phyloP scores from a whole-genome alignment of 805 yeast genomes.

The Metschnikowia sp. region DNA sequence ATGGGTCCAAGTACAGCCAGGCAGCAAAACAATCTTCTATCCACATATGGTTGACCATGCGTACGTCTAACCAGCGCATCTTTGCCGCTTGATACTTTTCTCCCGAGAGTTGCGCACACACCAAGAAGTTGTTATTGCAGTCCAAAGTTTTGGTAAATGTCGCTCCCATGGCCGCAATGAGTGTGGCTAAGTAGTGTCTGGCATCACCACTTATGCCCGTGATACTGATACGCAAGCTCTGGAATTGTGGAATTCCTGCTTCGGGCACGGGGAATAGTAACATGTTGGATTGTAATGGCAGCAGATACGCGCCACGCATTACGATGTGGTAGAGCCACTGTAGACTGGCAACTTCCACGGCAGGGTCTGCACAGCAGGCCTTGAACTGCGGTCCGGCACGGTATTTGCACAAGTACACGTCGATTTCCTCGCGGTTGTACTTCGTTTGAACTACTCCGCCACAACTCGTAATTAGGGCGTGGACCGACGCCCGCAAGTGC shows the following conservation, averaged over 20 bases:
- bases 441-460: slow-evolving; percentile 50
- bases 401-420: slow-evolving; percentile 58
- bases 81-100: slow-evolving; percentile 71
- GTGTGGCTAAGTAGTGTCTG: slow-evolving; percentile 61
- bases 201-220: slow-evolving; percentile 88
- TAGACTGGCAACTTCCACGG: slow-evolving; percentile 56
- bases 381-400: slow-evolving; percentile 56
- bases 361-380: slow-evolving; percentile 40
- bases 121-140: slow-evolving; percentile 63
- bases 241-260: slow-evolving; percentile 51
- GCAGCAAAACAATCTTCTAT: slow-evolving; percentile 69
- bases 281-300: slow-evolving; percentile 51
- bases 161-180: slow-evolving; percentile 73
- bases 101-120: slow-evolving; percentile 67
- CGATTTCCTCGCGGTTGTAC: slow-evolving; percentile 20
- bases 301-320: slow-evolving; percentile 49
- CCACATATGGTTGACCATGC: slow-evolving; percentile 81
- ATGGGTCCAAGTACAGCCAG: slow-evolving; percentile 54
- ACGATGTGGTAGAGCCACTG: slow-evolving; percentile 75
- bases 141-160: slow-evolving; percentile 64
- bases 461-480: slow-evolving; percentile 42
- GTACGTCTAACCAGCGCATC: slow-evolving; percentile 54
- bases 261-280: slow-evolving; percentile 68
- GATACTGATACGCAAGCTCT: slow-evolving; percentile 55
- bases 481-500: slow-evolving; percentile 37